Evolutionary conservation across 202 grass and related monocot species (phyloP), one percentile per base, ranked within the genome.

Genomic region (Zoysia matrella): DNA sequence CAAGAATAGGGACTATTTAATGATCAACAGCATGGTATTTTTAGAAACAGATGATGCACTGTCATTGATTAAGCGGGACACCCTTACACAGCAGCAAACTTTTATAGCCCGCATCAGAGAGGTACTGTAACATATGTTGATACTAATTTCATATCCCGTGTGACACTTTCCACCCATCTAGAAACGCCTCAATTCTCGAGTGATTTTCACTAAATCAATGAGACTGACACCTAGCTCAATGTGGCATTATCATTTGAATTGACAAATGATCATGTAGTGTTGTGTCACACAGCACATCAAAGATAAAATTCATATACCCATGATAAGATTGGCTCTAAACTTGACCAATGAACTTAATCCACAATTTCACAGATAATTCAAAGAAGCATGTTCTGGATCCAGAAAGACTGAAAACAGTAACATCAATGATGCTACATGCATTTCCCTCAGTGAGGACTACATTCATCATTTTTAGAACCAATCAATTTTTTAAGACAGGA

Each of bases 191-290:
- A 62, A n/a, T 12, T 56, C 13, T 55, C 39, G 22, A 22, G 22
- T 22, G 22, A 22, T 22, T 22, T 22, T 22, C 22, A 22, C 22
- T 22, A 22, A 60, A 46, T 8, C 7, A 39, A 52, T 39, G 49
- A 85, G 48, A 64, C 2, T n/a, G 55, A 30, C 7, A 78, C n/a
- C 15, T 78, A 65, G 66, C 39, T 67, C 5, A 72, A 68, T 4
- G 60, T 86, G 11, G 46, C 53, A 52, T 78, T 41, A 58, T 73
- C n/a, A 6, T 18, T 18, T 60, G n/a, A 18, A 48, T 51, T 69
- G 30, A 45, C 16, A 36, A 60, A 30, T 60, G 46, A 6, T 3
- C 16, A 52, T 67, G 46, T 8, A 80, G 9, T 69, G 11, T 74
- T 7, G 8, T 73, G 68, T 62, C 45, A 73, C 10, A 72, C 4